Evolutionary conservation across 139 green algal genomes (phyloP).

Genomic region (Coccomyxa sp.): DNA sequence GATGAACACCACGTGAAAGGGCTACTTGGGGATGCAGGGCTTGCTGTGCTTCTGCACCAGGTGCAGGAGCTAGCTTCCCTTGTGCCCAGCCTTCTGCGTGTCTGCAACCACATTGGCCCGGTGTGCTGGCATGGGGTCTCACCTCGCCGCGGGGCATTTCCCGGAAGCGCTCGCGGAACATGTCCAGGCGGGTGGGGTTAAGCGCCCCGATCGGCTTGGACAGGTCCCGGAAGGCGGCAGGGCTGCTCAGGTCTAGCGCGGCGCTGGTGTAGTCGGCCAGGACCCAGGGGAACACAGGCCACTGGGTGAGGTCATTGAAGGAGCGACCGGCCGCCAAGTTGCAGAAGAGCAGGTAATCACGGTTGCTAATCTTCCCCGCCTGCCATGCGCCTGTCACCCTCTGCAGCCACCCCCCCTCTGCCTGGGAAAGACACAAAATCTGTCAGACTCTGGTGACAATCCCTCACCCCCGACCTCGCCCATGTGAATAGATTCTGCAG

Average conservation of each 20-base stretch:
- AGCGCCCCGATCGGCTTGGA: constrained; percentile 88
- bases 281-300: constrained; percentile 94
- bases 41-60: too few relatives aligned
- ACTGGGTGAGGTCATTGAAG: constrained; percentile 87
- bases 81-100: too few relatives aligned
- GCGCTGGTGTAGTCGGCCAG: constrained; percentile 72
- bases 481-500: not conserved
- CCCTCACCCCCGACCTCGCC: not conserved
- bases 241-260: constrained; percentile 62
- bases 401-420: constrained; percentile 47
- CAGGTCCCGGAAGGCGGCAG: constrained; percentile 65
- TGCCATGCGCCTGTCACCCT: constrained; percentile 73
- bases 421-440: constrained; percentile 26
- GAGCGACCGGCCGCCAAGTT: constrained; percentile 82
- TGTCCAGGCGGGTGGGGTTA: constrained; percentile 67
- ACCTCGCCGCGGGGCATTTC: constrained; percentile 55
- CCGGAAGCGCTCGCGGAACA: constrained; percentile 56
- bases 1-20: too few relatives aligned
- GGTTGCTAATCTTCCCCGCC: constrained; percentile 50
- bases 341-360: constrained; percentile 81
- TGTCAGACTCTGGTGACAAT: not conserved
- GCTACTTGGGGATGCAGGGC: too few relatives aligned
- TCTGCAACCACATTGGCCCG: too few relatives aligned
- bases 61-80: too few relatives aligned
- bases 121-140: not conserved